phyloP scores from a whole-genome alignment of 495 filamentous ascomycete genomes.

The Neurospora sp. region DNA sequence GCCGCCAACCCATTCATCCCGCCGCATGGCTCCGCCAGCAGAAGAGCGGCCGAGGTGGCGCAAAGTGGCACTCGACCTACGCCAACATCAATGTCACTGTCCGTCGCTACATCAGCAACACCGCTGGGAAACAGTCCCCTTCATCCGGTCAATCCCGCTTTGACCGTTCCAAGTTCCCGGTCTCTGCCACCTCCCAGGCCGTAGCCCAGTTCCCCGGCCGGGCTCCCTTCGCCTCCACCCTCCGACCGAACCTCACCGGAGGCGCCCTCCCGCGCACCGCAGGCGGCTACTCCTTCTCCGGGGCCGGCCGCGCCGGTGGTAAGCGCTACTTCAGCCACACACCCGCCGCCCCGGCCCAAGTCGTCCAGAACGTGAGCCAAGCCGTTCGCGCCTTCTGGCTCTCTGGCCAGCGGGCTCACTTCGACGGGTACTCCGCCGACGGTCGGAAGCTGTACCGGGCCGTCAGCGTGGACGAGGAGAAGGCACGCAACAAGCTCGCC shows the following conservation, averaged over 20 bases:
- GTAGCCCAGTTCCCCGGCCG: conserved; percentile 58
- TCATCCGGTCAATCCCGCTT: conserved; percentile 30
- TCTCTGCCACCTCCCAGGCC: conserved; percentile 54
- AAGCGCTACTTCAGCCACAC: conserved; percentile 85
- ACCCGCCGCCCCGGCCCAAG: conserved; percentile 74
- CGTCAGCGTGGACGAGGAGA: conserved; percentile 59
- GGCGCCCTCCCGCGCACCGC: conserved; percentile 76
- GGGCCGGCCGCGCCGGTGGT: conserved; percentile 57
- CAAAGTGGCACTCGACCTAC: conserved; percentile 58
- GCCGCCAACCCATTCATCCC: conserved; percentile 61
- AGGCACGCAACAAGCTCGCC: conserved; percentile 52
- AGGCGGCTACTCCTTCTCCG: conserved; percentile 72
- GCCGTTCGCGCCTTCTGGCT: conserved; percentile 84
- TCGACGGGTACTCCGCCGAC: conserved; percentile 58
- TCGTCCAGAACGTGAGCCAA: conserved; percentile 87
- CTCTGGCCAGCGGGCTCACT: conserved; percentile 77
- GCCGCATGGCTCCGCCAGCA: conserved; percentile 61
- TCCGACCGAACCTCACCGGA: conserved; percentile 87
- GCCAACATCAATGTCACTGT: conserved; percentile 46
- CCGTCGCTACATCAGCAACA: conserved; percentile 49
- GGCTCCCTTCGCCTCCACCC: conserved; percentile 79
- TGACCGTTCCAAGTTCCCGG: conserved; percentile 55
- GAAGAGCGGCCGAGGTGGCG: conserved; percentile 37
- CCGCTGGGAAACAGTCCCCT: conserved; percentile 31
- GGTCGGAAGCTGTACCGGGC: conserved; percentile 71